Base-by-base conservation (phyloP, 345 rosid species). In the Rhizophora apiculata region DNA sequence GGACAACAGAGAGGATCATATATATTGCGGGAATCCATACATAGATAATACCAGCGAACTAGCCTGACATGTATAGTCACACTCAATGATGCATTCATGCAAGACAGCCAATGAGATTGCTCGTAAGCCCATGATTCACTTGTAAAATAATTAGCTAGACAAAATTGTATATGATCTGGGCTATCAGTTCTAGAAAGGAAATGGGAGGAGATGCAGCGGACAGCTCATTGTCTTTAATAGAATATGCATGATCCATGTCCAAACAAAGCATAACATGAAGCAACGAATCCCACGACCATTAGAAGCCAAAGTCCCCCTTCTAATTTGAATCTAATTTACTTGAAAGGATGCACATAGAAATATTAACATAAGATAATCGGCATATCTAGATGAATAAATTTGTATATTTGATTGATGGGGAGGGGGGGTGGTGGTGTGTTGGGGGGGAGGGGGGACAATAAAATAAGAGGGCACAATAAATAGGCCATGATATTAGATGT, bases 31-130 rank as follows among this genome's bases (percentile, higher is more conserved):
- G 82, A 77, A 79, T 71, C 79, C 74, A 75, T 72, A 74, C 39
- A 77, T 63, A 69, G 82, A 75, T 81, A 77, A 80, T 76, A 80
- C 68, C 69, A 78, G 74, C 70, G 57, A 60, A 69, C 65, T 77
- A 74, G 70, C 27, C 13, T 67, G 84, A 66, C 82, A 46, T 76
- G 74, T 74, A 68, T 65, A 69, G 78, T 75, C 87, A 76, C 75
- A 52, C 71, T 79, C 74, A 65, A 58, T 67, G 84, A 65, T 80
- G 80, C 78, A 64, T 73, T 72, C 85, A 81, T 82, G 81, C 82
- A 81, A 73, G 82, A 69, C 86, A 82, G 68, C 74, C 74, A 68
- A 77, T 79, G 74, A 77, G 72, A 68, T 70, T 76, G 83, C 79
- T 72, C 69, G 76, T 72, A 54, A 68, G 3, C 65, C 65, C 63